A percentile compares a stretch with the other conserved stretches of the same genome.
Conservation (phyloP, 73 alveolate genomes). For the Tetrahymena thermophila region DNA sequence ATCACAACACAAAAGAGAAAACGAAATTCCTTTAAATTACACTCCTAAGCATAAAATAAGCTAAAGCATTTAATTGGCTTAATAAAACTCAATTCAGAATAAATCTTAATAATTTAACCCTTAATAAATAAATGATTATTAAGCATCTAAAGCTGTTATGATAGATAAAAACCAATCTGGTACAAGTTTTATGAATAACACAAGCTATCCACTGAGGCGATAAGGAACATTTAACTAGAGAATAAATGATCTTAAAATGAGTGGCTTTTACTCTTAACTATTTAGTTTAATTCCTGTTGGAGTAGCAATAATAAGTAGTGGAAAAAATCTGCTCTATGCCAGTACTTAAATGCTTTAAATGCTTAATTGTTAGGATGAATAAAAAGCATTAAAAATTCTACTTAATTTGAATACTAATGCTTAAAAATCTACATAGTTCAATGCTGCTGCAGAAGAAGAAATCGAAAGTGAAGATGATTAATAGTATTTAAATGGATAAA, state of each 20-base stretch:
- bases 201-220: not conserved
- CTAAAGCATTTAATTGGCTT: not conserved
- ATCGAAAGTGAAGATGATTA: not conserved
- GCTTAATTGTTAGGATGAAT: not conserved
- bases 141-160: not conserved
- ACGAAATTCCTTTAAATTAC: not conserved
- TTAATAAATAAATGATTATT: not conserved
- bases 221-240: not conserved
- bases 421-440: not conserved
- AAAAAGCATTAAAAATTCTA: not conserved
- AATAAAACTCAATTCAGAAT: not conserved
- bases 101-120: not conserved
- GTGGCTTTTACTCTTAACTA: not conserved
- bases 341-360: not conserved
- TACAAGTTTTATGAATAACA: not conserved
- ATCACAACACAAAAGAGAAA: not conserved
- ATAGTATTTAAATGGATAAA: not conserved
- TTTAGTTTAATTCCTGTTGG: not conserved
- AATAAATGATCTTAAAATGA: not conserved
- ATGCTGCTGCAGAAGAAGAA: not conserved
- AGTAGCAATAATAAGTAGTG: not conserved
- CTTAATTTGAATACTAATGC: not conserved
- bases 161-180: not conserved
- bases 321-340: not conserved
- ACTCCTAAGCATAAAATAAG: not conserved